Evolutionary conservation across 2,329 filamentous ascomycete species (phyloP).

Genomic region (Colletotrichum siamense): DNA sequence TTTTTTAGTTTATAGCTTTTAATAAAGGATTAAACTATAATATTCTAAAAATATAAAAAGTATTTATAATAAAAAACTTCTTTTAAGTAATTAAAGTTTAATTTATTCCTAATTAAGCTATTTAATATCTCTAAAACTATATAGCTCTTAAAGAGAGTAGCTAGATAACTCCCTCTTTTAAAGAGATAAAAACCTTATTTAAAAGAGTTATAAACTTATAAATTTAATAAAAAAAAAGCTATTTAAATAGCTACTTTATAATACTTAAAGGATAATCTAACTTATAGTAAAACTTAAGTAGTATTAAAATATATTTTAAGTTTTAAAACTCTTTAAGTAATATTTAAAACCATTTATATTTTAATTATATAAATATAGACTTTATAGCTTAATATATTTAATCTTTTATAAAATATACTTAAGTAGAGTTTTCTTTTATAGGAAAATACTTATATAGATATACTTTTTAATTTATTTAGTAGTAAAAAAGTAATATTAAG

Average conservation of each 20-base stretch:
- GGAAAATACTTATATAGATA: too few species aligned
- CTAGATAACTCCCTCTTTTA: too few species aligned
- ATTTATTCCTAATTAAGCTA: too few species aligned
- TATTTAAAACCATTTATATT: not conserved
- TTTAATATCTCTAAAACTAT: too few species aligned
- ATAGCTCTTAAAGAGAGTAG: too few species aligned
- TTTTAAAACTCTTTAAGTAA: not conserved
- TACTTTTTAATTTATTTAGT: not conserved
- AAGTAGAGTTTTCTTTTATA: too few species aligned
- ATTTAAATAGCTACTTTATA: not conserved
- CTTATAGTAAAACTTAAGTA: not conserved
- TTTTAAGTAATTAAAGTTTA: too few species aligned
- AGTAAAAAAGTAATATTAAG: not conserved
- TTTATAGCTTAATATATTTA: too few species aligned
- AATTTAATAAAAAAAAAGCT: too few species aligned
- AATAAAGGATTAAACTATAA: not conserved
- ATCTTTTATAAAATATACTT: not conserved
- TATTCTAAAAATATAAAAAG: not conserved
- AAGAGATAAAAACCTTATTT: too few species aligned
- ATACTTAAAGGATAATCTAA: too few species aligned
- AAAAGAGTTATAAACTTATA: too few species aligned
- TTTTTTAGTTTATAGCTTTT: not conserved
- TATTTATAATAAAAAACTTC: not conserved
- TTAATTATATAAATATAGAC: not conserved
- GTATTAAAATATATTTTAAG: not conserved